These are phyloP conservation scores for Passiflora organensis DNA, from an alignment of 345 rosid genomes.

Conservation along the genomic window DNA sequence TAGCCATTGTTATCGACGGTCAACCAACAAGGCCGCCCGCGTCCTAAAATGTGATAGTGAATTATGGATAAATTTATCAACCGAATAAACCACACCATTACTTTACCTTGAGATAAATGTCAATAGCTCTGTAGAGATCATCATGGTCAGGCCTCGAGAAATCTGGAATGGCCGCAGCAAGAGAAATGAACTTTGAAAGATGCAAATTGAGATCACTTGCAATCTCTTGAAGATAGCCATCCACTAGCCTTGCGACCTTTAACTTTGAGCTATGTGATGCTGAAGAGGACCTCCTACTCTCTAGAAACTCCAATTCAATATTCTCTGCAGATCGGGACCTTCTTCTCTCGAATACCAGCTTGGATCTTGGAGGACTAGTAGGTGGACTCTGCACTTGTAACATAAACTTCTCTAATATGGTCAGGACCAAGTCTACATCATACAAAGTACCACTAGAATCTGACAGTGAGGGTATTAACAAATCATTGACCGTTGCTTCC, in stretches of 20 bases:
- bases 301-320: constrained; percentile 74
- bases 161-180: constrained; percentile 77
- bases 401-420: constrained; percentile 83
- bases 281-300: constrained; percentile 89
- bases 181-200: constrained; percentile 67
- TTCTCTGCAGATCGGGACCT: constrained; percentile 93
- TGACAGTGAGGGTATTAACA: constrained; percentile 66
- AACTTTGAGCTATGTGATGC: constrained; percentile 91
- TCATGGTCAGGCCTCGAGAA: constrained; percentile 86
- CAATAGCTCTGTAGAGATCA: constrained; percentile 91
- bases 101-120: constrained; percentile 93
- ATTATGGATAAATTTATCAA: too few species aligned
- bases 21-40: constrained; percentile 27
- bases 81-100: background rate
- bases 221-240: constrained; percentile 78
- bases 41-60: constrained; percentile 17
- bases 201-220: constrained; percentile 69
- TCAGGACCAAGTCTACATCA: constrained; percentile 73
- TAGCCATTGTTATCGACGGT: too few species aligned
- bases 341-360: constrained; percentile 64
- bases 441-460: constrained; percentile 38
- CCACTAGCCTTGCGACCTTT: constrained; percentile 92
- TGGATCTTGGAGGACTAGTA: constrained; percentile 76
- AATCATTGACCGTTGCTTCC: constrained; percentile 77
- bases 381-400: constrained; percentile 91